Conservation (phyloP, 345 rosid genomes). For the Geranium brycei region DNA sequence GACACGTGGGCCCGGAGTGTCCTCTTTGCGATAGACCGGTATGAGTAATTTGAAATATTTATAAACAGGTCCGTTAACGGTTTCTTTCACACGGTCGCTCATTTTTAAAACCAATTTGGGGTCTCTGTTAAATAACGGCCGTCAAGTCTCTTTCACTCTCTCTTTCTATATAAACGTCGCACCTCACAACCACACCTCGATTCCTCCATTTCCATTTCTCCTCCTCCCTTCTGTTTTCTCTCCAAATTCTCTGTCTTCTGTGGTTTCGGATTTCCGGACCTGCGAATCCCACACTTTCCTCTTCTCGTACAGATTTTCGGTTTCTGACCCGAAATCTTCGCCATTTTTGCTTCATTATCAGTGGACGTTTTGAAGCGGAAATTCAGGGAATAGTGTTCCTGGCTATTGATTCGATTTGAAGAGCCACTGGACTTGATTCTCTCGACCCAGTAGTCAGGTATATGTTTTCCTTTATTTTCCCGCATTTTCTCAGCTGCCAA, state of each 20-base stretch:
- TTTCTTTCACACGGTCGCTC: neutral
- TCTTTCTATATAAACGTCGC: conserved; percentile 26
- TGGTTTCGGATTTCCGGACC: conserved; percentile 16
- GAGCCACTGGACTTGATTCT: no score
- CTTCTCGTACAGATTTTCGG: neutral
- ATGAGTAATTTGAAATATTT: neutral
- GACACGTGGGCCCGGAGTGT: conserved; percentile 57
- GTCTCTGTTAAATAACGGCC: conserved; percentile 50
- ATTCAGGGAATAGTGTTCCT: no score
- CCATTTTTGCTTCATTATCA: conserved; percentile 1
- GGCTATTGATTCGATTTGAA: no score
- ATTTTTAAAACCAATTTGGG: neutral
- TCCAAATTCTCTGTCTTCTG: conserved; percentile 10
- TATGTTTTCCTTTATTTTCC: neutral
- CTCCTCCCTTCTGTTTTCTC: no score
- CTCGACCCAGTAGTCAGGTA: no score
- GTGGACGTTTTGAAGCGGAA: no score
- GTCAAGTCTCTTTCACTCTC: conserved; percentile 17
- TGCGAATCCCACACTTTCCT: conserved; percentile 7
- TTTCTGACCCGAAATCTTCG: conserved; percentile 9
- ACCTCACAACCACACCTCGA: conserved; percentile 1
- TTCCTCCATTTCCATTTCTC: conserved; percentile 1
- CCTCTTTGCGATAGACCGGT: conserved; percentile 31
- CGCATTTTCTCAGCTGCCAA: conserved; percentile 21
- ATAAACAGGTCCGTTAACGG: conserved; percentile 9